Conservation (phyloP, 2,329 filamentous ascomycete species). For the Colletotrichum karsti region DNA sequence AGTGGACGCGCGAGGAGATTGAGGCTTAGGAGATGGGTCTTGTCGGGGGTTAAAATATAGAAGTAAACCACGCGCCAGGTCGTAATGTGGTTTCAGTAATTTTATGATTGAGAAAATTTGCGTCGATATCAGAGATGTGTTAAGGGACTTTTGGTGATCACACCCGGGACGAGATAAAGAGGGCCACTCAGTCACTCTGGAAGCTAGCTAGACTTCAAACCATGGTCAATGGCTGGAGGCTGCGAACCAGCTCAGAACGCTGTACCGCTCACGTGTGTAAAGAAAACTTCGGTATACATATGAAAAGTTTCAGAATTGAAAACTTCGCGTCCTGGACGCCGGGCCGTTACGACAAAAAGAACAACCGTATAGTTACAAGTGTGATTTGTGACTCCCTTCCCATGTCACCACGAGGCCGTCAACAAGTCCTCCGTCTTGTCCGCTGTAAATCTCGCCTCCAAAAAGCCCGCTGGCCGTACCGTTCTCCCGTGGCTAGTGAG, state of each 20-base stretch:
- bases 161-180: neutral
- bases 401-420: slow-evolving; percentile 7
- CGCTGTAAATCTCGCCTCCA: neutral
- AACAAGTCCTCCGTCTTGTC: neutral
- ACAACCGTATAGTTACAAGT: slow-evolving; percentile 27
- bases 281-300: slow-evolving; percentile 7
- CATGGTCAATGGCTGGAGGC: no score
- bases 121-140: neutral
- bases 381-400: slow-evolving; percentile 23
- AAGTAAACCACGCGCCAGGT: neutral
- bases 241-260: no score
- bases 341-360: slow-evolving; percentile 22
- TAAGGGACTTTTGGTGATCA: neutral
- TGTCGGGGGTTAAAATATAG: neutral
- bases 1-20: slow-evolving; percentile 76
- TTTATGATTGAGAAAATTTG: neutral
- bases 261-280: neutral
- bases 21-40: slow-evolving; percentile 58
- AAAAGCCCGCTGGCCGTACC: neutral
- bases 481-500: neutral
- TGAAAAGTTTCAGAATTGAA: slow-evolving; percentile 29
- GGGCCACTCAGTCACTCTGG: neutral
- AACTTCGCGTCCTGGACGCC: slow-evolving; percentile 27
- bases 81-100: neutral
- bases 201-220: no score